Evolutionary conservation across 2,329 filamentous ascomycete species (phyloP).

Genomic region (Fusarium verticillioides): DNA sequence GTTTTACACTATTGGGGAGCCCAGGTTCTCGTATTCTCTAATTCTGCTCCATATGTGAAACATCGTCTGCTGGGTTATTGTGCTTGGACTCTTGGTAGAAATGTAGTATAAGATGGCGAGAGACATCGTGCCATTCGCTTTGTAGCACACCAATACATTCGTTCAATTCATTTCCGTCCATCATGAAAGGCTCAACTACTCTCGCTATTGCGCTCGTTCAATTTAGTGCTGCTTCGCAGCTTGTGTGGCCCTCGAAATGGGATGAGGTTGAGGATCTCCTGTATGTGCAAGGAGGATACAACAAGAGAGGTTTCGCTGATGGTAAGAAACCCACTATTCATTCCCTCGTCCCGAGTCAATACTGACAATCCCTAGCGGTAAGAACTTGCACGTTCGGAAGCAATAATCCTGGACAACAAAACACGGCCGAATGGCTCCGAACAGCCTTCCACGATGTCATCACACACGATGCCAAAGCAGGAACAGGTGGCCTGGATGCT

Average conservation of each 20-base stretch:
- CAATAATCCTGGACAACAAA: conserved; percentile 28
- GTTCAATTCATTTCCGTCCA: neutral
- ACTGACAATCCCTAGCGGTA: conserved; percentile 16
- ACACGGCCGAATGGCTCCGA: conserved; percentile 44
- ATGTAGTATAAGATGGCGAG: conserved; percentile 1
- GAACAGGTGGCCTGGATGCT: conserved; percentile 41
- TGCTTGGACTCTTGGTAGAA: neutral
- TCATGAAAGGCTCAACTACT: conserved; percentile 17
- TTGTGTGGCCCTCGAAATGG: conserved; percentile 34
- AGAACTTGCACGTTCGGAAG: conserved; percentile 31
- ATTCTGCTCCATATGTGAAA: conserved; percentile 10
- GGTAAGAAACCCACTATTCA: neutral
- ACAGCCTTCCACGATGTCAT: conserved; percentile 44
- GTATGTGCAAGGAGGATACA: conserved; percentile 13
- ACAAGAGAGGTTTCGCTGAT: conserved; percentile 3
- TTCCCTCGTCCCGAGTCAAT: neutral
- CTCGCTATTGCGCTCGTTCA: neutral
- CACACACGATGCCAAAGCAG: conserved; percentile 32
- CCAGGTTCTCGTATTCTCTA: conserved; percentile 3
- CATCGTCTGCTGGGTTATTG: neutral
- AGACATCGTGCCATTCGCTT: neutral
- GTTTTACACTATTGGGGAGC: neutral
- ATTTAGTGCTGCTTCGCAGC: conserved; percentile 6
- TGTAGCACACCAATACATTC: neutral
- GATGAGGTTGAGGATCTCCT: conserved; percentile 33